Percentiles rank a stretch among this genome's conserved stretches.
These are phyloP conservation scores for Pythium phragmitis DNA, from an alignment of 352 stramenopile genomes.

Conservation along the genomic window DNA sequence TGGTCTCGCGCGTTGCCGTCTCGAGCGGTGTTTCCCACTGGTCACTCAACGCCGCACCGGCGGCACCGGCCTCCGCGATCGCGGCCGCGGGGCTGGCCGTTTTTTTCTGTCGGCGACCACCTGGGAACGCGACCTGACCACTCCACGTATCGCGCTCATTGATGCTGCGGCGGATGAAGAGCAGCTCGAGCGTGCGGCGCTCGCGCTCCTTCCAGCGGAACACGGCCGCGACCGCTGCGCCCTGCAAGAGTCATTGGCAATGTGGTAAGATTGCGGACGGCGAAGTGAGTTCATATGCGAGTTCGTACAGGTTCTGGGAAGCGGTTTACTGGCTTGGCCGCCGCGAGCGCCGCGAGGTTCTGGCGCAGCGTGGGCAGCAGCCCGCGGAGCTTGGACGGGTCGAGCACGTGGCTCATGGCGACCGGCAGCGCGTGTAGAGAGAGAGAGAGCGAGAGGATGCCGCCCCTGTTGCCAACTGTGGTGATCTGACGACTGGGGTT, in stretches of 20 bases:
- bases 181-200: constrained; percentile 59
- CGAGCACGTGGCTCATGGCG: constrained; percentile 36
- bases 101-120: constrained; percentile 68
- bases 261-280: background rate
- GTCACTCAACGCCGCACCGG: constrained; percentile 6
- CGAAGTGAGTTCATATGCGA: background rate
- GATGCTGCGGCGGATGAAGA: constrained; percentile 73
- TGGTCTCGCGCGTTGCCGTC: constrained; percentile 72
- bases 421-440: background rate
- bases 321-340: constrained; percentile 28
- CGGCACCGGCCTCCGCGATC: constrained; percentile 32
- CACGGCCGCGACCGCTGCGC: constrained; percentile 73
- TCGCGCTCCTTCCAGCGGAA: constrained; percentile 79
- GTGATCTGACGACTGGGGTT: no score
- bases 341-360: constrained; percentile 43
- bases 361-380: constrained; percentile 58
- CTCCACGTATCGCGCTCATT: constrained; percentile 83
- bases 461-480: no score
- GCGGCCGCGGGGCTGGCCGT: constrained; percentile 25
- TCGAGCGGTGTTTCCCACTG: constrained; percentile 69
- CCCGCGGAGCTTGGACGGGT: constrained; percentile 39
- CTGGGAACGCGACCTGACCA: constrained; percentile 79
- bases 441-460: no score
- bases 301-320: constrained; percentile 34
- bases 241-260: constrained; percentile 27